Conservation (phyloP, 2,329 filamentous ascomycete species). For the Chalara sp. region DNA sequence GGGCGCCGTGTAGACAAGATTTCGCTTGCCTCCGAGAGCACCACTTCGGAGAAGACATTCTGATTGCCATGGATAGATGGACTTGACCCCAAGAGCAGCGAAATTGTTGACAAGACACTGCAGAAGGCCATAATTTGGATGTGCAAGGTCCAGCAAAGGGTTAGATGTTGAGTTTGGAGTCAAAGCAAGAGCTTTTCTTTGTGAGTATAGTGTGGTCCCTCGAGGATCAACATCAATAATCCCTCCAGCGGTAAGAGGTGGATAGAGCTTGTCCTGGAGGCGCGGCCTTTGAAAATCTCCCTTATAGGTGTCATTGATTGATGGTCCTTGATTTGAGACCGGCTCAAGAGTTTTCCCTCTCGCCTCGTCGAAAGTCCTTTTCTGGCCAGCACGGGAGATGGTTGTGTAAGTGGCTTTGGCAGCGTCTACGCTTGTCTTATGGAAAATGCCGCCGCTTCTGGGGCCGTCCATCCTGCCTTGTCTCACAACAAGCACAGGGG, state of each 20-base stretch:
- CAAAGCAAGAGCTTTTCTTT: conserved; percentile 43
- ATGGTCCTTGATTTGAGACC: conserved; percentile 1
- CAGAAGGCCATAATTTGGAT: conserved; percentile 58
- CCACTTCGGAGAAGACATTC: conserved; percentile 64
- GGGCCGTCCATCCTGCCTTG: too few species aligned
- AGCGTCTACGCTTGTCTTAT: conserved; percentile 19
- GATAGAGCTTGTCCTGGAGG: conserved; percentile 6
- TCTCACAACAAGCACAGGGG: too few species aligned
- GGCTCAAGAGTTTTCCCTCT: neutral
- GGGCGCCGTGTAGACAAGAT: conserved; percentile 73
- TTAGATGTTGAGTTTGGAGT: conserved; percentile 47
- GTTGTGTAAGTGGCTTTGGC: conserved; percentile 13
- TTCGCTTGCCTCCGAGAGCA: conserved; percentile 56
- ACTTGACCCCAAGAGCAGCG: conserved; percentile 56
- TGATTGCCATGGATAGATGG: conserved; percentile 76
- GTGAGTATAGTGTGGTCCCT: conserved; percentile 45
- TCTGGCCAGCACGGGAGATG: conserved; percentile 14
- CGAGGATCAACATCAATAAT: conserved; percentile 32
- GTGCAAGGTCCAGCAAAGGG: conserved; percentile 52
- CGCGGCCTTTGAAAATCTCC: conserved; percentile 13
- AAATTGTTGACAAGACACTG: conserved; percentile 56
- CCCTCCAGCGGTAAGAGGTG: conserved; percentile 35
- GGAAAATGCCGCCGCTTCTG: conserved; percentile 5
- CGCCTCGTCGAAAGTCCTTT: conserved; percentile 17
- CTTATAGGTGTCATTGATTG: conserved; percentile 11